Evolutionary conservation across 768 basidiomycete species (phyloP), one percentile per base, ranked within the genome.

Genomic region (Lentinula detonsa): DNA sequence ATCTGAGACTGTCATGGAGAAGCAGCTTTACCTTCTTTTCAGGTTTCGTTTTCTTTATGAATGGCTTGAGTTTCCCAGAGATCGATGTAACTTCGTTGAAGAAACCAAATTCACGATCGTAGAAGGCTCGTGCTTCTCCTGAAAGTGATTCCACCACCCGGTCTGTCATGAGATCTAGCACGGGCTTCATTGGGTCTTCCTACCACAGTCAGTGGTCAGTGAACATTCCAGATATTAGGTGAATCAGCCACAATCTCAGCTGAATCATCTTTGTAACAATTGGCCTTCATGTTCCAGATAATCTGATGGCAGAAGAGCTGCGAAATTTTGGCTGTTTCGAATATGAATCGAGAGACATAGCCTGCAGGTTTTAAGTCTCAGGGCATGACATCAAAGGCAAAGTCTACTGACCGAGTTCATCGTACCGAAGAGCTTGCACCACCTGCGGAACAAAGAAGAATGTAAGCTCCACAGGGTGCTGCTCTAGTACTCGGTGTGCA

Each of bases 251-350:
- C 93, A 61, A 90, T 79, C 71, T 95, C 95, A 13, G 86, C 93
- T 6, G 80, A 77, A 68, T 98, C 97, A 67, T 95, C 96, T 67
- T 90, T 93, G 72, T 86, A 97, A 63, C 91, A 94, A 68, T 99
- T 99, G 4, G 97, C 97, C 68, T 96, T 96, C 97, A 98, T 98
- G 72, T 98, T 99, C 97, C 97, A 99, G 63, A 99, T 93, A 64
- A 98, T 98, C 76, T 99, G 97, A 70, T 99, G 97, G 70, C 97
- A 99, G 77, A 99, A 99, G 23, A 94, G 74, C 71, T 96, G 95
- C 1, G 96, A 98, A 57, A 98, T 93, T 75, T 93, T 96, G 6
- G 96, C 90, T 0, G 95, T 97, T 76, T 98, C 95, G 65, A 95
- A 94, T 66, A 98, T 93, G 80, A 98, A 99, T 21, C 87, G 86